Percentiles rank a stretch among this genome's conserved stretches.
Conservation (phyloP, 495 filamentous ascomycete genomes). For the Podospora pseudopauciseta region DNA sequence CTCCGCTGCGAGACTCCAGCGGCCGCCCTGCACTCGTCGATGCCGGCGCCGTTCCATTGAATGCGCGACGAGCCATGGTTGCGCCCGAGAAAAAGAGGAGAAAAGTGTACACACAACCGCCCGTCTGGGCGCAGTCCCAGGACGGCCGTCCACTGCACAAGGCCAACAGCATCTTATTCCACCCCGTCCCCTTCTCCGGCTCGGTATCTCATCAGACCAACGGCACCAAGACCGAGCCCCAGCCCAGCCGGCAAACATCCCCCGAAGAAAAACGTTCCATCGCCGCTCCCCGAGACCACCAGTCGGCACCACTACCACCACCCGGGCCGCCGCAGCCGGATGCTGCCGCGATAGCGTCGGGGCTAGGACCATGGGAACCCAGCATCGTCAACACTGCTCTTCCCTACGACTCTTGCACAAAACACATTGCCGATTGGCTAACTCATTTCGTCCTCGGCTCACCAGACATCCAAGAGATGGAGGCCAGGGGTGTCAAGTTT, state of each 20-base stretch:
- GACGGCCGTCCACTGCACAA: slow-evolving; percentile 26
- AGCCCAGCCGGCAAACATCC: slow-evolving; percentile 47
- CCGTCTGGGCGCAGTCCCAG: slow-evolving; percentile 43
- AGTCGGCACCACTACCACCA: slow-evolving; percentile 11
- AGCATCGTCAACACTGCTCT: slow-evolving; percentile 65
- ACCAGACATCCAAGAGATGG: slow-evolving; percentile 51
- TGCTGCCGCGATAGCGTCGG: slow-evolving; percentile 6
- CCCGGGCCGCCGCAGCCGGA: slow-evolving; percentile 10
- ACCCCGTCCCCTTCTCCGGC: slow-evolving; percentile 26
- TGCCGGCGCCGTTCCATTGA: slow-evolving; percentile 15
- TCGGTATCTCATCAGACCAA: slow-evolving; percentile 29
- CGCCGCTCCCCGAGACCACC: slow-evolving; percentile 12
- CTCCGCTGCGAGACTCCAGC: slow-evolving; percentile 41
- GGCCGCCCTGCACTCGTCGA: slow-evolving; percentile 32
- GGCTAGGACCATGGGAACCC: slow-evolving; percentile 64
- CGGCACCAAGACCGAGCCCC: slow-evolving; percentile 35
- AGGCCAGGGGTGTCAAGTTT: slow-evolving; percentile 60
- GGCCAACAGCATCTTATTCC: slow-evolving; percentile 39
- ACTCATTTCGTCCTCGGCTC: slow-evolving; percentile 62
- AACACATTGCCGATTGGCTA: slow-evolving; percentile 69
- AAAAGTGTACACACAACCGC: slow-evolving; percentile 34
- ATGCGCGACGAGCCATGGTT: slow-evolving; percentile 29
- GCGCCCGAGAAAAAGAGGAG: slow-evolving; percentile 32
- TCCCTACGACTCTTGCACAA: slow-evolving; percentile 61
- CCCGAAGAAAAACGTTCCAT: slow-evolving; percentile 42